Conservation (phyloP, 208 protist genomes). For the Vickermania ingenoplastis region DNA sequence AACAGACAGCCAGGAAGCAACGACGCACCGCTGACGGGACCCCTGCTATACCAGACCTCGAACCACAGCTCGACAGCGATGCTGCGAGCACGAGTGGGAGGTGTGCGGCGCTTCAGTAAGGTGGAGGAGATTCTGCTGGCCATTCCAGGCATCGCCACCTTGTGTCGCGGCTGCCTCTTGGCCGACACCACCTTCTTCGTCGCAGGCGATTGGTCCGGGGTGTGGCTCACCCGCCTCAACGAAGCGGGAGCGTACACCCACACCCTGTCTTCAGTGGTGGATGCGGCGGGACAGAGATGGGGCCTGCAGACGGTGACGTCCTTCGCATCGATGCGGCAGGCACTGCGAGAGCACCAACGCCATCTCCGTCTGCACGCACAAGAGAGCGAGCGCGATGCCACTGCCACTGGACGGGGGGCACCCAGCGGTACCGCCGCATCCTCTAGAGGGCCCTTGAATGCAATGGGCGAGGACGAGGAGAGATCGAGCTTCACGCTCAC, state of each 20-base stretch:
- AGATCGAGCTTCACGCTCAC: background rate
- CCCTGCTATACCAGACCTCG: too few relatives aligned
- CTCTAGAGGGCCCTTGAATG: background rate
- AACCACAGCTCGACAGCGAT: background rate
- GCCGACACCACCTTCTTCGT: conserved; percentile 83
- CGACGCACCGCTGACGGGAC: too few relatives aligned
- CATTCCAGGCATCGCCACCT: conserved; percentile 76
- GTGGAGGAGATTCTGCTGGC: conserved; percentile 86
- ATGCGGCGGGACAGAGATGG: background rate
- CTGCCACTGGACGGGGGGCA: background rate
- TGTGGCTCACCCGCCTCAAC: conserved; percentile 29
- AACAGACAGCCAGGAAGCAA: too few relatives aligned
- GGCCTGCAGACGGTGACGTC: background rate
- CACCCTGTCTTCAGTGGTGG: background rate
- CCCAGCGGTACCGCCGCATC: too few relatives aligned
- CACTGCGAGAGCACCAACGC: background rate
- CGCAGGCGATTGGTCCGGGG: conserved; percentile 57
- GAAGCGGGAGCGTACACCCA: background rate
- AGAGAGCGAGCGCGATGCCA: background rate
- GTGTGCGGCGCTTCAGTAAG: conserved; percentile 59
- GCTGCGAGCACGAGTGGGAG: conserved; percentile 15
- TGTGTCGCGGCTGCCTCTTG: conserved; percentile 78
- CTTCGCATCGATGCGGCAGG: background rate
- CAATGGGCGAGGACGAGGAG: background rate
- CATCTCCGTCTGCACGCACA: too few relatives aligned